Evolutionary conservation across 768 basidiomycete genomes (phyloP), one percentile per base, ranked within the genome.

Genomic region (Dacryopinax spathularia): DNA sequence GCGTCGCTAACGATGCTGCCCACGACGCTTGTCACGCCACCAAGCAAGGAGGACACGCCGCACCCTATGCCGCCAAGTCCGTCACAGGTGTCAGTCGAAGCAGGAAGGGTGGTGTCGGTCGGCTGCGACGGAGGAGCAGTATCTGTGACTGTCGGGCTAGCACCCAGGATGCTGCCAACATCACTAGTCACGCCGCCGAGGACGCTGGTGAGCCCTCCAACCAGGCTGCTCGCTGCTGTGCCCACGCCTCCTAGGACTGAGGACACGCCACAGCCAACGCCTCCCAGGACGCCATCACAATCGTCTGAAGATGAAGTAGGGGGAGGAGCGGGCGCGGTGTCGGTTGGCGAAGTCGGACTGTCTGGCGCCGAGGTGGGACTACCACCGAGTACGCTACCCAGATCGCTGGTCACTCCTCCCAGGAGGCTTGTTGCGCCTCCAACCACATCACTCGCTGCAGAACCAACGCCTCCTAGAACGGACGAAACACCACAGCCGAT

Each of bases 321-420:
- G 9, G 41, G 33, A 16, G 62, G 64, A 9, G 61, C 27, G 59
- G 44, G 27, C 15, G 62, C 33, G 27, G 60, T 56, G 34, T 31
- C 27, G 44, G 48, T 66, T 33, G 15, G 69, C 60, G 63, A 35
- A 13, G 33, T 31, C 60, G 65, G n/a, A 2, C 34, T 20, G 15
- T 16, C n/a, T 22, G 18, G n/a, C 13, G 9, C 18, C 10, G n/a
- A n/a, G n/a, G n/a, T n/a, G n/a, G n/a, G n/a, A n/a, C n/a, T n/a
- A n/a, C n/a, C n/a, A n/a, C n/a, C n/a, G n/a, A n/a, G n/a, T n/a
- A 27, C n/a, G n/a, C n/a, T n/a, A n/a, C n/a, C n/a, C n/a, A n/a
- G 7, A 22, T 41, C 39, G 39, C 39, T 41, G 16, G 39, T 41
- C 18, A 41, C 39, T 5, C 39, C 39, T 18, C 39, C 39, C 6